Conservation (phyloP, 2,329 filamentous ascomycete genomes). For the Penicillium sp. region DNA sequence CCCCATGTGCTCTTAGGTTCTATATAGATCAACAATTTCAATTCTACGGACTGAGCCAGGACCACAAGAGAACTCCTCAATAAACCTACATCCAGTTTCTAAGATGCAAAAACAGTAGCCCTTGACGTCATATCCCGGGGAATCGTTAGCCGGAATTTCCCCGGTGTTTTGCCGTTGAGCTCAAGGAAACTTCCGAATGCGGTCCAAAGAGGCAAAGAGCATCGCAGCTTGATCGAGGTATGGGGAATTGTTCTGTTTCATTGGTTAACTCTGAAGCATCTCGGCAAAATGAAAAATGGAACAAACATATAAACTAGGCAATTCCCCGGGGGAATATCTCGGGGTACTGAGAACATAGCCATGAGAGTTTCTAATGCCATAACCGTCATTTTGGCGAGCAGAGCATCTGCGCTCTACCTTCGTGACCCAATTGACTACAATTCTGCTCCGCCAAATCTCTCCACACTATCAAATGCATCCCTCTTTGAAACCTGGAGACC, state of each 20-base stretch:
- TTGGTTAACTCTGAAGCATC: neutral
- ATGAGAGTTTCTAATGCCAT: slow-evolving; percentile 3
- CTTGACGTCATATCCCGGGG: neutral
- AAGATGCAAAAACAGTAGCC: neutral
- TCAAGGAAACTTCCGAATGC: slow-evolving; percentile 2
- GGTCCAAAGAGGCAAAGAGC: slow-evolving; percentile 5
- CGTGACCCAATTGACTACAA: slow-evolving; percentile 8
- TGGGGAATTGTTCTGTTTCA: neutral
- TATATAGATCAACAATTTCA: too few relatives aligned
- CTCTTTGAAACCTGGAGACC: slow-evolving; percentile 23
- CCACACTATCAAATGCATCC: slow-evolving; percentile 14
- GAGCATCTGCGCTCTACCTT: neutral
- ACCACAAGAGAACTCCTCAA: too few relatives aligned
- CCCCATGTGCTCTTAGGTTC: too few relatives aligned
- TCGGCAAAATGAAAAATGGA: neutral
- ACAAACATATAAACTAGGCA: neutral
- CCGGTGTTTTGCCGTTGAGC: slow-evolving; percentile 7
- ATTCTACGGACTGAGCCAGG: too few relatives aligned
- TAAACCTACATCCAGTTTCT: too few relatives aligned
- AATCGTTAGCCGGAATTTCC: slow-evolving; percentile 7
- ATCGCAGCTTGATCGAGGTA: neutral
- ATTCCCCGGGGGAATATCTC: neutral
- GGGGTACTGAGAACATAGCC: neutral
- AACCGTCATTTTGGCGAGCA: neutral
- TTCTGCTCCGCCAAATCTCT: slow-evolving; percentile 16